Conservation (phyloP, 768 basidiomycete species). For the Cystoderma amianthinum region DNA sequence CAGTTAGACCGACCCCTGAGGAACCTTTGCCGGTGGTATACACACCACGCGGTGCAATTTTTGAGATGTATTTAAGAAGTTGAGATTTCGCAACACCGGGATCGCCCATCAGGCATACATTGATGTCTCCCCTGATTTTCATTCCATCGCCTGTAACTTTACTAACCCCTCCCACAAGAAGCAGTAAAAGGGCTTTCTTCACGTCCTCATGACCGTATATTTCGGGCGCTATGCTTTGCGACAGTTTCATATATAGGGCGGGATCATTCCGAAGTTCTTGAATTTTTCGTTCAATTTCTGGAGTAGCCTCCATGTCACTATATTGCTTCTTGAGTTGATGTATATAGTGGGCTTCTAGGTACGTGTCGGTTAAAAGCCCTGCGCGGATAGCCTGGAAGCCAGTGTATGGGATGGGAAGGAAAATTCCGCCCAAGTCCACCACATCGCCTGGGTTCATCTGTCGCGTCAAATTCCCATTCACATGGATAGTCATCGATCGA, state of each 20-base stretch:
- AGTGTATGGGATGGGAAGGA: conserved; percentile 95
- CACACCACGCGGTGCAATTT: conserved; percentile 94
- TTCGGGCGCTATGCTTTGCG: conserved; percentile 94
- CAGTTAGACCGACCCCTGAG: conserved; percentile 96
- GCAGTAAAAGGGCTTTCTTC: conserved; percentile 88
- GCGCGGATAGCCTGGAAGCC: conserved; percentile 97
- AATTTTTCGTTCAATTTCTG: conserved; percentile 70
- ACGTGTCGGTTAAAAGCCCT: conserved; percentile 94
- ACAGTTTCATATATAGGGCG: conserved; percentile 80
- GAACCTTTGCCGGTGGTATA: conserved; percentile 99
- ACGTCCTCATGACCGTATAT: conserved; percentile 98
- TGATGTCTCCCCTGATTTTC: conserved; percentile 98
- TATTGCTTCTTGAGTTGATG: conserved; percentile 98
- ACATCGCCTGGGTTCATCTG: conserved; percentile 94
- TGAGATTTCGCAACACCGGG: conserved; percentile 99
- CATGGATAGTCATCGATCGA: conserved; percentile 95
- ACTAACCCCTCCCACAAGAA: conserved; percentile 94
- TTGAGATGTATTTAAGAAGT: conserved; percentile 94
- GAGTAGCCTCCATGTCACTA: conserved; percentile 87
- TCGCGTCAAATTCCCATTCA: conserved; percentile 85
- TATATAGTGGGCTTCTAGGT: conserved; percentile 86
- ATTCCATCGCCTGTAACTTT: conserved; percentile 95
- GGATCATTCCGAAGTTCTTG: conserved; percentile 65
- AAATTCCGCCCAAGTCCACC: conserved; percentile 92
- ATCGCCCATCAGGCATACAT: conserved; percentile 98